Evolutionary conservation across 129 eudicot genomes (phyloP).

Genomic region (Artemisia annua): DNA sequence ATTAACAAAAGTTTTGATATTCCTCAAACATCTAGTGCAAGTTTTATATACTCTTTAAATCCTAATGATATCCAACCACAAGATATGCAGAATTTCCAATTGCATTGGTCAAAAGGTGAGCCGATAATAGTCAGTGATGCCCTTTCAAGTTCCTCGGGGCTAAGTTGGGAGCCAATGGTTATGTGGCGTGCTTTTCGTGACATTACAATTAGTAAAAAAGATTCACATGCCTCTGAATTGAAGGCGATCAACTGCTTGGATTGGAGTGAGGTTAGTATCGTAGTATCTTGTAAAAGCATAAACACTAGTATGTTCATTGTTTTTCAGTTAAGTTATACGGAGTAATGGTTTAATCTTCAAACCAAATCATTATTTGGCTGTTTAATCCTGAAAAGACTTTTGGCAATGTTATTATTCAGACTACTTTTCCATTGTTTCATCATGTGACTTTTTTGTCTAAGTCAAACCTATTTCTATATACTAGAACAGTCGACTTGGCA

Average conservation of each 20-base stretch:
- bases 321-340: not conserved
- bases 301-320: not conserved
- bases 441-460: too few species aligned
- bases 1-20: not conserved
- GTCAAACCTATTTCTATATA: too few species aligned
- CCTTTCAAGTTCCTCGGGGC: conserved; percentile 41
- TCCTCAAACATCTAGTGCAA: conserved; percentile 23
- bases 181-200: conserved; percentile 74
- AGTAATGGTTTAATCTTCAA: too few species aligned
- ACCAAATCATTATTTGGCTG: too few species aligned
- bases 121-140: conserved; percentile 46
- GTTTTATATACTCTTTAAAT: conserved; percentile 37
- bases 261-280: conserved; percentile 47
- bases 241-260: conserved; percentile 48
- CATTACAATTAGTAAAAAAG: conserved; percentile 18
- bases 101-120: conserved; percentile 58
- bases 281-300: not conserved
- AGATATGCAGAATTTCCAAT: conserved; percentile 47
- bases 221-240: conserved; percentile 29
- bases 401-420: too few species aligned
- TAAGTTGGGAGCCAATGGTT: conserved; percentile 82
- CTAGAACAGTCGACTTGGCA: too few species aligned
- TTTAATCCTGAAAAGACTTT: too few species aligned
- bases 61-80: conserved; percentile 39
- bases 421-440: too few species aligned